Evolutionary conservation across 2,329 filamentous ascomycete genomes (phyloP), one percentile per base, ranked within the genome.

Genomic region (Dactylonectria macrodidyma): DNA sequence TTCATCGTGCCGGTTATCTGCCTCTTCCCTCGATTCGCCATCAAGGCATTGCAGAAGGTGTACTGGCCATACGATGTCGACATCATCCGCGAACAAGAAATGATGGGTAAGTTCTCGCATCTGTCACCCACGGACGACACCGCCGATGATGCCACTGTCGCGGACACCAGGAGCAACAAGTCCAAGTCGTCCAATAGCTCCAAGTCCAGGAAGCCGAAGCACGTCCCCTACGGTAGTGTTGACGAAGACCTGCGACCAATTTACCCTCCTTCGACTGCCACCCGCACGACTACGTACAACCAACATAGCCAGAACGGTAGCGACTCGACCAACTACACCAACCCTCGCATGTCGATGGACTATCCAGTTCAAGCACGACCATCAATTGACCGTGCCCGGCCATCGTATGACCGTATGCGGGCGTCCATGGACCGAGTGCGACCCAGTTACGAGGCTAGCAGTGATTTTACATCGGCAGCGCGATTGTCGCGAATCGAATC

Each of bases 61-160:
- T 98, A 95, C 83, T 93, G 92, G 81, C 96, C 96, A 4, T 92
- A 92, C 73, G 96, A 99, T 76, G 91, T 98, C 66, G 96, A 99
- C 79, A 97, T 99, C 71, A 91, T 99, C 76, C 94, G 96, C 55
- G 96, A 99, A 81, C 95, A 98, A 84, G 90, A 97, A 68, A 89
- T 89, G 33, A 87, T 91, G 82, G 96, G 96, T 73, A 91, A 92
- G 77, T 98, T 97, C 79, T 90, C 92, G 72, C 89, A 94, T 75
- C 86, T 95, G 57, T 74, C 84, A 77, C 77, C 75, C 16, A 72
- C 77, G 14, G 77, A 73, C 11, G 84, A 84, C 59, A 4, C 26
- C 7, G 54, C 68, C 3, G 67, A 60, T 4, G 82, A 77, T 59
- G 79, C 72, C 36, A 77, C 76, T 50, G 90, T 88, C 16, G 73